A percentile compares a stretch with the other conserved stretches of the same genome.
These are phyloP conservation scores for Ottelia alismoides DNA, from an alignment of 106 monocot species.

Conservation along the genomic window DNA sequence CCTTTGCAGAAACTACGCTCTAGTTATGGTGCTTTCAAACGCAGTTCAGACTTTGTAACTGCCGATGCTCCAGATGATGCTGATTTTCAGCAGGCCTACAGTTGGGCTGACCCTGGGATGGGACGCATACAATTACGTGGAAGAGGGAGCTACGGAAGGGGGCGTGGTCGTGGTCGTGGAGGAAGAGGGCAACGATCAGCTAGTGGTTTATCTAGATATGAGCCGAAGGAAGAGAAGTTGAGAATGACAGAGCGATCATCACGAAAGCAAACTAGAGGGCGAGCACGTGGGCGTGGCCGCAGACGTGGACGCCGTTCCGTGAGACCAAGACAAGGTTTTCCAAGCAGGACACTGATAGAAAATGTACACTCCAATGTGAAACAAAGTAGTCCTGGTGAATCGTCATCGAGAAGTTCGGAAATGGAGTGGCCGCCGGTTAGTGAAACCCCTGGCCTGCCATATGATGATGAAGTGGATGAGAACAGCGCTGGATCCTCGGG, in stretches of 20 bases:
- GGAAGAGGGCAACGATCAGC: constrained; percentile 27
- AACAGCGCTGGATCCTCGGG: no score
- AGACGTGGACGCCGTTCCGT: no score
- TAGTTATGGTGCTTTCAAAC: constrained; percentile 41
- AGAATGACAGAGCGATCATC: constrained; percentile 15
- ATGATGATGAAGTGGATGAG: no score
- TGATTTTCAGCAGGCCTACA: constrained; percentile 26
- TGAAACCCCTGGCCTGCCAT: no score
- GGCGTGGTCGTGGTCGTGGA: constrained; percentile 35
- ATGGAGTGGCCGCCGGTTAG: no score
- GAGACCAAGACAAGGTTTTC: no score
- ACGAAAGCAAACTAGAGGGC: constrained; percentile 34
- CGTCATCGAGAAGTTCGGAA: no score
- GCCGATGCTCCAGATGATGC: constrained; percentile 18
- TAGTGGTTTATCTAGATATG: constrained; percentile 10
- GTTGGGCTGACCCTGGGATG: constrained; percentile 44
- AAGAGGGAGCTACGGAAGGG: constrained; percentile 34
- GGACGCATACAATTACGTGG: constrained; percentile 37
- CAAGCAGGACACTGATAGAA: no score
- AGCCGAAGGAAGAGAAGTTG: constrained; percentile 12
- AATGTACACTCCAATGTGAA: no score
- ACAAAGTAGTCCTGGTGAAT: no score
- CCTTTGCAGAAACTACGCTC: constrained; percentile 47
- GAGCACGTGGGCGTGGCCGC: constrained; percentile 48
- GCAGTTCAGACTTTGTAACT: constrained; percentile 20